phyloP scores from a whole-genome alignment of 2,329 filamentous ascomycete species.

The Mariannaea elegans region DNA sequence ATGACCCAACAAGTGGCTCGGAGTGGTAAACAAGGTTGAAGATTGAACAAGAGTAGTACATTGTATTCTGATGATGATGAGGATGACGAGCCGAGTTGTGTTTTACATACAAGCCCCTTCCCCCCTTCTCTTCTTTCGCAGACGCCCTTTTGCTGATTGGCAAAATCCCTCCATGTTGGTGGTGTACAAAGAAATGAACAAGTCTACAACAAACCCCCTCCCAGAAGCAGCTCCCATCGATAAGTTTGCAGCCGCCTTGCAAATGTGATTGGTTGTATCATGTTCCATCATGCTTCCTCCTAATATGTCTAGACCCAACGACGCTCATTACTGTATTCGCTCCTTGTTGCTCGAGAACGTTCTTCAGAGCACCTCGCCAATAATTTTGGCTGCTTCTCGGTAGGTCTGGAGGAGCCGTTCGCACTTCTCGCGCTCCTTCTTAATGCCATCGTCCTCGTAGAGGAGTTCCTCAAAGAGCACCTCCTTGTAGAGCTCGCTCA shows the following conservation, averaged over 20 bases:
- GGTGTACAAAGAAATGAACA: conserved; percentile 42
- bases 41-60: conserved; percentile 31
- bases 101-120: conserved; percentile 39
- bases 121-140: conserved; percentile 27
- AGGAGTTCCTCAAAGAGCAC: conserved; percentile 88
- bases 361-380: conserved; percentile 86
- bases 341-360: not conserved
- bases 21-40: not conserved
- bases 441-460: conserved; percentile 97
- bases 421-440: conserved; percentile 98
- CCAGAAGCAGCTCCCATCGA: conserved; percentile 20
- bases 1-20: too few species aligned
- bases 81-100: conserved; percentile 40
- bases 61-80: conserved; percentile 38
- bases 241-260: conserved; percentile 13
- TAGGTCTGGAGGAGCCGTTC: conserved; percentile 96
- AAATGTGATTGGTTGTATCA: conserved; percentile 12
- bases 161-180: conserved; percentile 37
- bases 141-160: conserved; percentile 30
- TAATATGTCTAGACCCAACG: conserved; percentile 21
- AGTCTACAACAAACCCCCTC: conserved; percentile 35
- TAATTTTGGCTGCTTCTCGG: conserved; percentile 97
- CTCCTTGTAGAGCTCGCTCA: conserved; percentile 96
- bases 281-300: conserved; percentile 20
- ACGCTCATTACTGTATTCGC: conserved; percentile 22